Conservation (phyloP, 345 rosid species). For the Linum trigynum region DNA sequence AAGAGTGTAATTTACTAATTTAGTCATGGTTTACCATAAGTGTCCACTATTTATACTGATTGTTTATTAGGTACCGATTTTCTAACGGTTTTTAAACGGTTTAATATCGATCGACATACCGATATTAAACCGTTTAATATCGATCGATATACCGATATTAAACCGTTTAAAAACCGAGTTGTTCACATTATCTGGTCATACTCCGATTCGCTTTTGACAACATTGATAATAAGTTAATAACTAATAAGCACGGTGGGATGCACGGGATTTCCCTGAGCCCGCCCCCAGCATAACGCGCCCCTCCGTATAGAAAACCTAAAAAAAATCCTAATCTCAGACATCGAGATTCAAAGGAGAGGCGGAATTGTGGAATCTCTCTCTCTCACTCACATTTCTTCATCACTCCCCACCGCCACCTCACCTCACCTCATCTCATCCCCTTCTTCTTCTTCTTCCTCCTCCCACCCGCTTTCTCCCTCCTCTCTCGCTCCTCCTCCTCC, state of each 20-base stretch:
- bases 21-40: too few species aligned
- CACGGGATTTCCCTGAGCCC: conserved; percentile 20
- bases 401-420: background rate
- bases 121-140: too few species aligned
- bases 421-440: conserved; percentile 1
- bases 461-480: too few species aligned
- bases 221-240: conserved; percentile 18
- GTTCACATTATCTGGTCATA: too few species aligned
- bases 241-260: conserved; percentile 5
- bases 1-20: too few species aligned
- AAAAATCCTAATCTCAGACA: conserved; percentile 18
- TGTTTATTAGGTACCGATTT: too few species aligned
- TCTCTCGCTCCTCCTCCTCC: conserved; percentile 1
- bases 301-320: conserved; percentile 7
- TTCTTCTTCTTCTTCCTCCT: background rate
- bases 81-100: too few species aligned
- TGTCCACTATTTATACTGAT: too few species aligned
- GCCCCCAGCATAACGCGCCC: conserved; percentile 11
- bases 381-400: background rate
- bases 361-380: conserved; percentile 4
- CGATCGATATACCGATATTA: too few species aligned
- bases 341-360: conserved; percentile 7
- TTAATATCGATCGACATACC: too few species aligned
- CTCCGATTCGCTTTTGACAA: too few species aligned
- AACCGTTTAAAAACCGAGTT: too few species aligned